Evolutionary conservation across 192 early-diverging fungal species (phyloP), one percentile per base, ranked within the genome.

Genomic region (Piromyces finnis): DNA sequence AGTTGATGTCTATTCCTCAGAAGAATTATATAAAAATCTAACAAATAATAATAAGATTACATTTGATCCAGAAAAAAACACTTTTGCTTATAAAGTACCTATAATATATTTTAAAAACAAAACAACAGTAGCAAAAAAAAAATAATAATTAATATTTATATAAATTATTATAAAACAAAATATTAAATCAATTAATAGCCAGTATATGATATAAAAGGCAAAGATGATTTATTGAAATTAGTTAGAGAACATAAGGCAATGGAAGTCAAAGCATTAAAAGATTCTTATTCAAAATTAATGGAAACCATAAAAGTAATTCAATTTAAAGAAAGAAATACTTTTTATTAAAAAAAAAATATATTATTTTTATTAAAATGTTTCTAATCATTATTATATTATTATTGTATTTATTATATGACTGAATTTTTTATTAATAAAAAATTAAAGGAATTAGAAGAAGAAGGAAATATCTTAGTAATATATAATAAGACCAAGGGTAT

Each of bases 211-310:
- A 91, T 94, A 79, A 88, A 88, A 78, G 87, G 85, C 35, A 90
- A 90, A 35, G 92, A 94, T 18, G 94, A 94, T 79, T 84, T 95
- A 29, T 79, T 94, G 14, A 84, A 85, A 28, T 84, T 93, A 26
- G 82, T 95, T 77, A 83, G 86, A 35, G 81, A 82, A n/a, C 82
- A 89, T 77, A 84, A 85, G 9, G 94, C 92, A 2, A 89, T 93
- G 84, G 93, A 94, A 51, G 90, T 90, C 59, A 93, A 92, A 82
- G 91, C 90, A 30, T 86, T 95, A 22, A 88, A 88, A 39, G 93
- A 95, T 78, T 94, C 92, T 16, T 94, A 93, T 81, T 84, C 92
- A 28, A 82, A 80, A 28, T 79, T 80, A 12, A 35, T n/a, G 5
- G 26, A 68, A 9, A 18, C 22, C 4, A 68, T 68, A n/a, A 68